Conservation (phyloP, 2,329 filamentous ascomycete genomes). For the Aspergillus unguis region DNA sequence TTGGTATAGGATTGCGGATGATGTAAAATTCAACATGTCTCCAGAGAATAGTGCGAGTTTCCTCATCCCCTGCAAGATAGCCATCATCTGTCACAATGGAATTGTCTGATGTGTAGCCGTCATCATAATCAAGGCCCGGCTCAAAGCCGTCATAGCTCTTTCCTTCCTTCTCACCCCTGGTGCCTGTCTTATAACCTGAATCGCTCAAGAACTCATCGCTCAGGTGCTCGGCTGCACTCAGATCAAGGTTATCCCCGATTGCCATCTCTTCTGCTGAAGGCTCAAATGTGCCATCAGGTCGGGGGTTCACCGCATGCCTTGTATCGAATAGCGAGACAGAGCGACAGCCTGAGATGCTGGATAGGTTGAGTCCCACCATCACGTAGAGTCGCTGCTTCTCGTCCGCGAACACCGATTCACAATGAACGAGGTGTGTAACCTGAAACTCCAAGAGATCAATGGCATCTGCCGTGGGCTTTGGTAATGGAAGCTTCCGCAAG, state of each 20-base stretch:
- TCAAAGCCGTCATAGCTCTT: background rate
- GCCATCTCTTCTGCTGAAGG: background rate
- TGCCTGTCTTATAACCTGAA: background rate
- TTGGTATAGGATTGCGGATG: constrained; percentile 12
- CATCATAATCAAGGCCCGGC: background rate
- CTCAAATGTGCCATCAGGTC: background rate
- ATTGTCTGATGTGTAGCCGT: background rate
- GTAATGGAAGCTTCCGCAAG: constrained; percentile 3
- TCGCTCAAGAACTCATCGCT: background rate
- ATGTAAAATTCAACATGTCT: constrained; percentile 22
- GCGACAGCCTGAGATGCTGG: constrained; percentile 1
- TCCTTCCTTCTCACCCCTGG: background rate
- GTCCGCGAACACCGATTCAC: background rate
- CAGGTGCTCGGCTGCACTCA: background rate
- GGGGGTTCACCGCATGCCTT: background rate
- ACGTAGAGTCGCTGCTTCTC: constrained; percentile 5
- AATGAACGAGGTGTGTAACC: constrained; percentile 1
- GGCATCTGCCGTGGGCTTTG: background rate
- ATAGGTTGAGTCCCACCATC: background rate
- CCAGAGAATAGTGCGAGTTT: constrained; percentile 19
- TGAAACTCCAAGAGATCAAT: constrained; percentile 1
- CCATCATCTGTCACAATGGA: constrained; percentile 16
- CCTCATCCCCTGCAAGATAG: constrained; percentile 18
- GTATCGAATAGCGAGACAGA: constrained; percentile 4
- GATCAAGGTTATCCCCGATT: background rate